phyloP scores from a whole-genome alignment of 805 yeast species.

The Grigorovia transvaalensis region DNA sequence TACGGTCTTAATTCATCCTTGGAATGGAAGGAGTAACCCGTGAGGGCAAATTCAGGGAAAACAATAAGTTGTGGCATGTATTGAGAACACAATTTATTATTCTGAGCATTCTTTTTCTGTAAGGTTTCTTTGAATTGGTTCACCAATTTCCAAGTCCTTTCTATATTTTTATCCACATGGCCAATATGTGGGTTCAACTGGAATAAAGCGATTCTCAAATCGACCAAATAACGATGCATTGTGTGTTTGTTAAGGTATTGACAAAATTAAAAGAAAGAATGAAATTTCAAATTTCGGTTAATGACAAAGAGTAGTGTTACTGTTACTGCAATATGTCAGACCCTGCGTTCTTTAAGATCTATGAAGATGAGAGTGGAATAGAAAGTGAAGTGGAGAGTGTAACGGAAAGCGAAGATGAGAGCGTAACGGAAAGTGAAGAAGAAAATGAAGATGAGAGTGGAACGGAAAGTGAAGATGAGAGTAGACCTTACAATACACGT shows the following conservation, averaged over 20 bases:
- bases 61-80: constrained; percentile 52
- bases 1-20: constrained; percentile 43
- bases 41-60: constrained; percentile 74
- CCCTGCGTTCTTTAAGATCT: too few species aligned
- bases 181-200: constrained; percentile 63
- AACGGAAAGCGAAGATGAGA: too few species aligned
- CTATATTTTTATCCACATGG: constrained; percentile 42
- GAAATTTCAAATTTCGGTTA: background rate
- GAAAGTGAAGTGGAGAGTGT: too few species aligned
- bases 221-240: constrained; percentile 26
- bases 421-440: too few species aligned
- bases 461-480: too few species aligned
- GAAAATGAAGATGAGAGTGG: too few species aligned
- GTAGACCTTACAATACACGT: too few species aligned
- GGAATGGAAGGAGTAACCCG: constrained; percentile 65
- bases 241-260: background rate
- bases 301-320: too few species aligned
- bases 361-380: too few species aligned
- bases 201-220: constrained; percentile 49
- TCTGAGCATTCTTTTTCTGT: background rate
- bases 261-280: background rate
- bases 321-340: too few species aligned
- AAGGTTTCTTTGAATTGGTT: constrained; percentile 16
- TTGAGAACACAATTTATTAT: background rate
- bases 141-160: constrained; percentile 36